Base-by-base conservation (phyloP, 2,329 filamentous ascomycete genomes). In the Alternaria sp. region DNA sequence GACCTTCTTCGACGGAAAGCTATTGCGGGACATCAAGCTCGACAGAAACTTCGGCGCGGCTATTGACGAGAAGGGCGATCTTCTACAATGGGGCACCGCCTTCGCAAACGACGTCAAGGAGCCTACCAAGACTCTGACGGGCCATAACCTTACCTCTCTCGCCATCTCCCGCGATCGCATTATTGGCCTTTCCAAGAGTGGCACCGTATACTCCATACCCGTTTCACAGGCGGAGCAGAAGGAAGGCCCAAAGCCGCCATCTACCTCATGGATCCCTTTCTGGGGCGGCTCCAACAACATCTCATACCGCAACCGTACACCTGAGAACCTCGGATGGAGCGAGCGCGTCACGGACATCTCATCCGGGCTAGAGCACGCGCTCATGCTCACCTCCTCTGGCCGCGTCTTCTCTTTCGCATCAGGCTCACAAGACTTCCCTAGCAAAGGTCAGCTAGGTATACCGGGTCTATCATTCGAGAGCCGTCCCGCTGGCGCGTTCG, bases 391-490 rank as follows among this genome's bases (percentile, higher is more conserved):
- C 0, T 93, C 89, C 50, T 88, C 87, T 56, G 96, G 96, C 1
- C 91, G 95, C 44, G 87, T 98, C 32, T 98, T 96, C 80, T 92
- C 94, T 3, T 90, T 92, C n/a, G 95, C 93, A 2, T 90, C 93
- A 3, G 93, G 91, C 65, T 89, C 89, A 17, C 87, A 91, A 60
- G 85, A 89, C 55, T 98, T 91, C 76, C 96, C 96, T 1, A 87
- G 87, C 3, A 90, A 88, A 74, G 96, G 96, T 6, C 94, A 99
- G 80, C 87, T 98, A 53, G 96, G 96, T 50, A 85, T 98, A 23
- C 90, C 93, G 0, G 93, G 93, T 1, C 81, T 98, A 47, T 91
- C 86, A 13, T 98, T 93, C 92, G 82, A 85, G 2, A 93, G 89
- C 2, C 87, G 93, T 17, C 94, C 94, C 1, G 79, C 85, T 45